Evolutionary conservation across 106 monocot species (phyloP).

Genomic region (Iris macrosiphon): DNA sequence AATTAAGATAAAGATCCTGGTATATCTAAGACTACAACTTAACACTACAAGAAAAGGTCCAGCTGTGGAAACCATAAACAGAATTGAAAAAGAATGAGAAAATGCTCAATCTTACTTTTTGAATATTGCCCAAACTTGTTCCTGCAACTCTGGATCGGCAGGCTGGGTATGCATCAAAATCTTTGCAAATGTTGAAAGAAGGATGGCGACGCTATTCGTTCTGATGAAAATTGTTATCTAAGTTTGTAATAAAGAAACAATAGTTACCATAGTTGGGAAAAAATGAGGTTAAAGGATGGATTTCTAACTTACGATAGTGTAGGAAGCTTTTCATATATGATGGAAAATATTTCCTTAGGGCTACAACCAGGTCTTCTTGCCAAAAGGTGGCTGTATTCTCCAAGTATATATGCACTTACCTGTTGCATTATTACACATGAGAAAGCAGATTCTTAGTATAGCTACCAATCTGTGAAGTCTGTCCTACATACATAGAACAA

Average conservation of each 20-base stretch:
- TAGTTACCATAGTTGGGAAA: not conserved
- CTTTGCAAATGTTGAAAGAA: slow-evolving; percentile 93
- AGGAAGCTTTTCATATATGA: slow-evolving; percentile 85
- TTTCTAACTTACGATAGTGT: slow-evolving; percentile 73
- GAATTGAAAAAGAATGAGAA: too few species aligned
- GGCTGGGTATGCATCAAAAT: slow-evolving; percentile 92
- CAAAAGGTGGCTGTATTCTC: slow-evolving; percentile 88
- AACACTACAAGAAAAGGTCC: too few species aligned
- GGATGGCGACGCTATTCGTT: slow-evolving; percentile 72
- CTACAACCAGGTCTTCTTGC: slow-evolving; percentile 77
- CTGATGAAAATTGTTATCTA: slow-evolving; percentile 36
- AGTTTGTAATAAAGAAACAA: too few species aligned
- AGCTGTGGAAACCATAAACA: too few species aligned
- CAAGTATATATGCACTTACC: slow-evolving; percentile 95
- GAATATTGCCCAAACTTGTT: slow-evolving; percentile 77
- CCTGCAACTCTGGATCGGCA: slow-evolving; percentile 73
- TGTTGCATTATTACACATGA: too few species aligned
- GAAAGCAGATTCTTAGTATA: too few species aligned
- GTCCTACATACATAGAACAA: too few species aligned
- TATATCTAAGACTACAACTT: too few species aligned
- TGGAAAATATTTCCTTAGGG: slow-evolving; percentile 78
- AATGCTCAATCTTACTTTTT: slow-evolving; percentile 46
- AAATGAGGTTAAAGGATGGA: not conserved
- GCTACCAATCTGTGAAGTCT: too few species aligned
- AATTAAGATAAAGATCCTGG: slow-evolving; percentile 7